Base-by-base conservation (phyloP, 306 rosid genomes). In the Potentilla sterilis region DNA sequence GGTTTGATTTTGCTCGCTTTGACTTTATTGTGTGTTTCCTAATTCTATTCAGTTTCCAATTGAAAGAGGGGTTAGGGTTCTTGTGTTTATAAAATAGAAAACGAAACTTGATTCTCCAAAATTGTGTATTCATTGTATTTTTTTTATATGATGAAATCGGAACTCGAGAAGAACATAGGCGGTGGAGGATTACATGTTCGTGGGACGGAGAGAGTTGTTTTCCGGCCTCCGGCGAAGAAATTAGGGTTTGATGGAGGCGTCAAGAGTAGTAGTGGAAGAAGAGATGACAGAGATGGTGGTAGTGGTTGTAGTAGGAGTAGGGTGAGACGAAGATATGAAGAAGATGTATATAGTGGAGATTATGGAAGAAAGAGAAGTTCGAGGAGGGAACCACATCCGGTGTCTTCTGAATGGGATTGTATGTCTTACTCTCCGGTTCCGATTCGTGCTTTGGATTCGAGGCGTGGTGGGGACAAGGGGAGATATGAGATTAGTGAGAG, bases 361-460 rank as follows among this genome's bases (percentile, higher is more conserved):
- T 38, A 76, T 85, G 85, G 78, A 69, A 78, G 84, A 62, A 92
- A 86, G 78, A 85, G 86, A 76, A 79, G 77, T 79, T 86, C 92
- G 77, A 86, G 85, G 79, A 85, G 93, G 68, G 43, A 6, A 2
- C 5, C 18, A 0, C 66, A 28, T 12, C 13, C 40, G 64, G 69
- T 81, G 69, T 80, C 81, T 79, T 94, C 96, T 75, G 95, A 96
- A 21, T 95, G 97, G 98, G 97, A 95, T 82, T 84, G 85, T 34
- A 78, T 88, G 44, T 90, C 96, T 68, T 92, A 95, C 24, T 89
- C 97, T 48, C 98, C 97, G 38, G 79, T 87, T 80, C 90, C 88
- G 52, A 83, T 92, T 61, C 93, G 95, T 28, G 92, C 97, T 79
- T 90, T 88, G 77, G 81, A 70, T 71, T 83, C 89, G 77, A 77